Conservation (phyloP, 208 protist species). For the Trypanosomatidae sp. region DNA sequence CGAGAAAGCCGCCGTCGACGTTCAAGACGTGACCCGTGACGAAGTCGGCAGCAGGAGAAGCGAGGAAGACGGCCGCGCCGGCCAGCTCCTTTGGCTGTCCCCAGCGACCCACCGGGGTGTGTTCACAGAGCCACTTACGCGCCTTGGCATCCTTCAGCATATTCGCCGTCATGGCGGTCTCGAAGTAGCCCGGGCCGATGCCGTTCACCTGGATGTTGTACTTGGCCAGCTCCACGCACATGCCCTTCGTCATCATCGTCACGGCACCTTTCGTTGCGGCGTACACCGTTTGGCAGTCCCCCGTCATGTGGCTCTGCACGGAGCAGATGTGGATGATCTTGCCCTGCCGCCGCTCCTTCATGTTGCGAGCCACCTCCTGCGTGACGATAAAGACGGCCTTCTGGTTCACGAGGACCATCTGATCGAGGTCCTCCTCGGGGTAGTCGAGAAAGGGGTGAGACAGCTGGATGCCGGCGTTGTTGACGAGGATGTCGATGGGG, state of each 20-base stretch:
- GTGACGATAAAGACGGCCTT: too few species aligned
- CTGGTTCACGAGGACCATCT: too few species aligned
- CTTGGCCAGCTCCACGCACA: slow-evolving; percentile 39
- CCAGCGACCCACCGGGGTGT: too few species aligned
- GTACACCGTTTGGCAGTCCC: slow-evolving; percentile 38
- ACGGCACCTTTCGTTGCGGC: slow-evolving; percentile 47
- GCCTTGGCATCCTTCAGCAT: too few species aligned
- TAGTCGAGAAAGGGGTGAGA: slow-evolving; percentile 21
- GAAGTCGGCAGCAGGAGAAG: slow-evolving; percentile 24
- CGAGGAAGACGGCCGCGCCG: slow-evolving; percentile 32
- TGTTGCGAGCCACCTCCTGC: slow-evolving; percentile 15
- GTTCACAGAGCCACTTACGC: too few species aligned
- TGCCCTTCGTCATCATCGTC: slow-evolving; percentile 43
- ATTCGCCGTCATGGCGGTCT: slow-evolving; percentile 13
- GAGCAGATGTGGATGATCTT: slow-evolving; percentile 49
- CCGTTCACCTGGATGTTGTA: slow-evolving; percentile 47
- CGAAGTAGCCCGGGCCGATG: slow-evolving; percentile 40
- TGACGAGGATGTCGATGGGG: slow-evolving; percentile 47
- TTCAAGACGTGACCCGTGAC: slow-evolving; percentile 29
- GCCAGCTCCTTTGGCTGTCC: slow-evolving; percentile 33
- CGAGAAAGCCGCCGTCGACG: too few species aligned
- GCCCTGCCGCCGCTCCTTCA: slow-evolving; percentile 34
- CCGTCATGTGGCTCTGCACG: slow-evolving; percentile 28
- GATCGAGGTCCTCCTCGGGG: rapidly evolving
- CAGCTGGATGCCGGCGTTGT: slow-evolving; percentile 55